A percentile compares a stretch with the other conserved stretches of the same genome.
Conservation (phyloP, 2,329 filamentous ascomycete species). For the Xylariomycetidae sp. region DNA sequence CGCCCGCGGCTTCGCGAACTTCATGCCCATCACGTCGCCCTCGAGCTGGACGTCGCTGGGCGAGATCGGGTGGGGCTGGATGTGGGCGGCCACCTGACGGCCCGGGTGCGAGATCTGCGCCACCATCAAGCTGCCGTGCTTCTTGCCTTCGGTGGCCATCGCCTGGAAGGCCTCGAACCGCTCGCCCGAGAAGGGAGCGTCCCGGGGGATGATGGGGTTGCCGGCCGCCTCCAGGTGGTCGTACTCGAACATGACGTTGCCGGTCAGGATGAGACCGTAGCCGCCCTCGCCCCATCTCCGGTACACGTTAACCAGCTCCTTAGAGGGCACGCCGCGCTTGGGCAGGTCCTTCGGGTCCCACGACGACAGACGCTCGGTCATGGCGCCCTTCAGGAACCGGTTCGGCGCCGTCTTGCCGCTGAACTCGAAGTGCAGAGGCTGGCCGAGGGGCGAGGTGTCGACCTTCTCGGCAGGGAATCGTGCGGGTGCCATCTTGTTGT, state of each 20-base stretch:
- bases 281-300: conserved; percentile 50
- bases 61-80: conserved; percentile 37
- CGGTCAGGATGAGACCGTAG: conserved; percentile 48
- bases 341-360: conserved; percentile 46
- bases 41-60: conserved; percentile 33
- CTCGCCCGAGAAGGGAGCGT: conserved; percentile 40
- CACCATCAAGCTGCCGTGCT: conserved; percentile 49
- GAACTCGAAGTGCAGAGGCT: conserved; percentile 29
- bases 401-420: conserved; percentile 47
- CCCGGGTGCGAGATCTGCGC: conserved; percentile 59
- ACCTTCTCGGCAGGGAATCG: conserved; percentile 3
- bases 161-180: conserved; percentile 50
- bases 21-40: conserved; percentile 33
- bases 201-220: conserved; percentile 49
- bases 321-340: conserved; percentile 29
- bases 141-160: conserved; percentile 43
- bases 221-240: conserved; percentile 48
- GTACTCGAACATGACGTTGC: conserved; percentile 56
- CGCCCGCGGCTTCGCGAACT: conserved; percentile 33
- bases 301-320: conserved; percentile 40
- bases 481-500: conserved; percentile 3
- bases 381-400: conserved; percentile 52
- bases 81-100: conserved; percentile 36
- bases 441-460: conserved; percentile 6
- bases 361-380: conserved; percentile 46